Base-by-base conservation (phyloP, 352 stramenopile genomes). In the Globisporangium camurandrum region DNA sequence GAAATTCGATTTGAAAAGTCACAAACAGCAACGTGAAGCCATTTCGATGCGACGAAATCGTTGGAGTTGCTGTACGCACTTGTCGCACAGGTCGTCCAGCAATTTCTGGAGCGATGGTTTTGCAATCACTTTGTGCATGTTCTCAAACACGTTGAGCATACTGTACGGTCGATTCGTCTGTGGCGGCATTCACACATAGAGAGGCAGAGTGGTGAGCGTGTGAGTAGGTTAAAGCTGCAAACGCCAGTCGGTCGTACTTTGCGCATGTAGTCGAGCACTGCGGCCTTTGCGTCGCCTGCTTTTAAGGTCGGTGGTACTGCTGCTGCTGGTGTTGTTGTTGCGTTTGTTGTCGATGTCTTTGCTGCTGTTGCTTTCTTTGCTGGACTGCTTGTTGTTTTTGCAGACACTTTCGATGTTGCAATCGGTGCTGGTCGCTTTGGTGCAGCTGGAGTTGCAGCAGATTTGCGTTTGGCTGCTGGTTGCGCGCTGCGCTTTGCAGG, bases 101-200 rank as follows among this genome's bases (percentile, higher is more conserved):
- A 88, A 62, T 61, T 83, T 88, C 17, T 74, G 83, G n/a, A 92
- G 57, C 30, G 73, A 75, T 10, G 73, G 64, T 54, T 92, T 89
- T 30, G 75, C 70, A 47, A 92, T 82, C 9, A 55, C 71, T 20
- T 72, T 69, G 48, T 92, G 81, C 62, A 92, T 61, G 54, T 92
- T 92, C 49, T 89, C 80, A 50, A 88, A 92, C 52, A 92, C 74
- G 63, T 92, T 92, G 9, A 92, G 63, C 57, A 89, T 59, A 61
- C 77, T 92, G 61, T 89, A 92, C 48, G 81, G 77, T 8, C 81
- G 73, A 57, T 92, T 92, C 1, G 67, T 86, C 79, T 89, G 28
- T 9, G 10, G 0, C n/a, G 22, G 8, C 4, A 27, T 14, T n/a
- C 4, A 3, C 22, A 4, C n/a, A 17, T 10, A n/a, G 8, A 45